These are phyloP conservation scores for Rutstroemia sp. DNA, from an alignment of 2,329 filamentous ascomycete genomes.

Conservation along the genomic window DNA sequence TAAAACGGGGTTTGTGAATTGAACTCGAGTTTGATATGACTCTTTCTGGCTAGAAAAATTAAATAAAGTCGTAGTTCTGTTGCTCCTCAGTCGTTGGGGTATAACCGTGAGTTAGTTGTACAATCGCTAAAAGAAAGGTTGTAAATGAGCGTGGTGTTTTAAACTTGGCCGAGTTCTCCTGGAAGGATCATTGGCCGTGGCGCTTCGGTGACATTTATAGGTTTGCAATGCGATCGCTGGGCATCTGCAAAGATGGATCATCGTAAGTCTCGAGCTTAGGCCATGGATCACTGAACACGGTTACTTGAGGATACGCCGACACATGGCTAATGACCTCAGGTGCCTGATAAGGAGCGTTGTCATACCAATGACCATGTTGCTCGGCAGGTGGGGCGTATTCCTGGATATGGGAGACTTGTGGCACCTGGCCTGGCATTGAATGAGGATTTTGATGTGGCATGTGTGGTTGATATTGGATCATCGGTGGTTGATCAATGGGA, in stretches of 20 bases:
- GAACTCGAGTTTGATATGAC: neutral
- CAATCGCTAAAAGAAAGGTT: slow-evolving; percentile 14
- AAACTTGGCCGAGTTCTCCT: neutral
- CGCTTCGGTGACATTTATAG: slow-evolving; percentile 34
- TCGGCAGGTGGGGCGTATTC: slow-evolving; percentile 34
- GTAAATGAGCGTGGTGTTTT: slow-evolving; percentile 8
- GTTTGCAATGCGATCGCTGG: slow-evolving; percentile 49
- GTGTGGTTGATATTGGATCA: slow-evolving; percentile 31
- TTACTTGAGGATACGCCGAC: slow-evolving; percentile 42
- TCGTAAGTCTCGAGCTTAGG: slow-evolving; percentile 49
- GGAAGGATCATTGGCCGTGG: neutral
- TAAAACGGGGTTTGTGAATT: neutral
- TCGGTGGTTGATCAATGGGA: slow-evolving; percentile 38
- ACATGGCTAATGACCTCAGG: slow-evolving; percentile 49
- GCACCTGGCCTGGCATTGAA: slow-evolving; percentile 24
- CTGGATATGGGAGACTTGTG: slow-evolving; percentile 29
- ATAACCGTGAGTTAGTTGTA: slow-evolving; percentile 21
- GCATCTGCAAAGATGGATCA: slow-evolving; percentile 51
- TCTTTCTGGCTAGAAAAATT: neutral
- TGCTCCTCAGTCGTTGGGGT: slow-evolving; percentile 18
- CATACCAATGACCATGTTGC: slow-evolving; percentile 48
- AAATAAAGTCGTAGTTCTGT: slow-evolving; percentile 22
- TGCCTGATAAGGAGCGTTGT: slow-evolving; percentile 43
- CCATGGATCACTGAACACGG: slow-evolving; percentile 47
- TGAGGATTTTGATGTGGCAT: slow-evolving; percentile 24